phyloP scores from a whole-genome alignment of 2,329 filamentous ascomycete species.

The Lachnellula arida region DNA sequence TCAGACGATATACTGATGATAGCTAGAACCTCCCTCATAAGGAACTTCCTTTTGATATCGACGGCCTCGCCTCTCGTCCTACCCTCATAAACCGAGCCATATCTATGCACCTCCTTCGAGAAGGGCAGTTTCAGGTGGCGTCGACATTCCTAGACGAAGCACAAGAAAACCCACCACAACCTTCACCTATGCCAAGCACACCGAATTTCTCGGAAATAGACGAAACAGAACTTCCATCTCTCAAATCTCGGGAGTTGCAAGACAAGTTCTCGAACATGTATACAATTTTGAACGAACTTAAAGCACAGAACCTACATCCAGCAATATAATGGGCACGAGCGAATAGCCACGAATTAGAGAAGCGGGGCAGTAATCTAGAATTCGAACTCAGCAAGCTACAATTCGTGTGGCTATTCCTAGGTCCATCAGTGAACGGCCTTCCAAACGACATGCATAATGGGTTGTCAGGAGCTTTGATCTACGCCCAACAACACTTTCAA shows the following conservation, averaged over 20 bases:
- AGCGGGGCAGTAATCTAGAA: constrained; percentile 84
- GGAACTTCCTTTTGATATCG: constrained; percentile 71
- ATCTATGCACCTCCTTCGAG: constrained; percentile 90
- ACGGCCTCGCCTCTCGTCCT: constrained; percentile 71
- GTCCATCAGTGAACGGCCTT: constrained; percentile 49
- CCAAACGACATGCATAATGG: constrained; percentile 53
- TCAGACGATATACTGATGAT: constrained; percentile 6
- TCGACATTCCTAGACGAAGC: constrained; percentile 78
- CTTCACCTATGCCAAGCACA: constrained; percentile 30
- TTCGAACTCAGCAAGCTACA: constrained; percentile 90
- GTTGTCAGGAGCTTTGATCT: constrained; percentile 62
- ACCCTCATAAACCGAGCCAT: constrained; percentile 86
- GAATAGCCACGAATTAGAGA: constrained; percentile 68
- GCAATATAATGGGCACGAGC: constrained; percentile 82
- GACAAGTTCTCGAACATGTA: constrained; percentile 87
- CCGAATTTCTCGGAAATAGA: constrained; percentile 32
- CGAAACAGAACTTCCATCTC: constrained; percentile 45
- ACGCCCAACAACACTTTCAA: constrained; percentile 70
- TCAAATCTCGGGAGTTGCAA: constrained; percentile 66
- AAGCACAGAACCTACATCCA: constrained; percentile 67
- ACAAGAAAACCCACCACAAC: constrained; percentile 40
- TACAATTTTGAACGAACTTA: constrained; percentile 74
- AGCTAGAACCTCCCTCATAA: constrained; percentile 39
- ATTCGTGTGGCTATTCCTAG: constrained; percentile 82
- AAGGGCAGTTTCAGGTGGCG: constrained; percentile 88